These are phyloP conservation scores for Daldinia bambusicola DNA, from an alignment of 495 filamentous ascomycete genomes.

Conservation along the genomic window DNA sequence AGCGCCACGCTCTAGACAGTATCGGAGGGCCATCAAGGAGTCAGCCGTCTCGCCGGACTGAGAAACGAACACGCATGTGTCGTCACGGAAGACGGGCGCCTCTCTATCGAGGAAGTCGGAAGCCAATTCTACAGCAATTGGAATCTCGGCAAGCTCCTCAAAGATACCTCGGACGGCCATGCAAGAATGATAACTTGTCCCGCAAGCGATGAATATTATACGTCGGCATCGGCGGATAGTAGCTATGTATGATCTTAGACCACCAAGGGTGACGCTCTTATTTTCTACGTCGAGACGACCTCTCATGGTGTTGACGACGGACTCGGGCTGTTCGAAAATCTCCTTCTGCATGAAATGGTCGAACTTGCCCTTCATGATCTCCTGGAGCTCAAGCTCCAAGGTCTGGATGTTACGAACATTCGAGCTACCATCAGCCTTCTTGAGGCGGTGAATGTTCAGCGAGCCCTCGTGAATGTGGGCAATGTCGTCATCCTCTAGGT, in stretches of 20 bases:
- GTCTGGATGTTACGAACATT: slow-evolving; percentile 98
- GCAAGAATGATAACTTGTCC: slow-evolving; percentile 97
- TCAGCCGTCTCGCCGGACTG: slow-evolving; percentile 99
- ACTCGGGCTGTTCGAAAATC: slow-evolving; percentile 99
- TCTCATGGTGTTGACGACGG: slow-evolving; percentile 99
- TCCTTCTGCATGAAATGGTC: slow-evolving; percentile 99
- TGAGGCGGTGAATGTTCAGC: slow-evolving; percentile 97
- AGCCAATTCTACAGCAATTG: slow-evolving; percentile 94
- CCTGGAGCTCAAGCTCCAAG: slow-evolving; percentile 96
- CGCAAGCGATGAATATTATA: slow-evolving; percentile 98
- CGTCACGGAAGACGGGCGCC: slow-evolving; percentile 98
- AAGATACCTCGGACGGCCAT: slow-evolving; percentile 99
- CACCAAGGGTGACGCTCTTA: slow-evolving; percentile 94
- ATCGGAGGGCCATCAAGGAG: slow-evolving; percentile 94
- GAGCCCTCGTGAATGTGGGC: slow-evolving; percentile 99
- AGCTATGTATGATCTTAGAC: slow-evolving; percentile 91
- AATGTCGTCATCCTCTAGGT: slow-evolving; percentile 99
- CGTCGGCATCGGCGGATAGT: slow-evolving; percentile 96
- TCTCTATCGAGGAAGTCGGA: slow-evolving; percentile 98
- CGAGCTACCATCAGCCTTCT: slow-evolving; percentile 94
- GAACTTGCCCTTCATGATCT: slow-evolving; percentile 99
- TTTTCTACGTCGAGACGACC: slow-evolving; percentile 93
- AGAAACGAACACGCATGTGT: slow-evolving; percentile 98
- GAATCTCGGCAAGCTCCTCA: slow-evolving; percentile 97
- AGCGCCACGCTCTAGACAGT: slow-evolving; percentile 96